Base-by-base conservation (phyloP, 2,329 filamentous ascomycete genomes). In the Claviceps paspali region DNA sequence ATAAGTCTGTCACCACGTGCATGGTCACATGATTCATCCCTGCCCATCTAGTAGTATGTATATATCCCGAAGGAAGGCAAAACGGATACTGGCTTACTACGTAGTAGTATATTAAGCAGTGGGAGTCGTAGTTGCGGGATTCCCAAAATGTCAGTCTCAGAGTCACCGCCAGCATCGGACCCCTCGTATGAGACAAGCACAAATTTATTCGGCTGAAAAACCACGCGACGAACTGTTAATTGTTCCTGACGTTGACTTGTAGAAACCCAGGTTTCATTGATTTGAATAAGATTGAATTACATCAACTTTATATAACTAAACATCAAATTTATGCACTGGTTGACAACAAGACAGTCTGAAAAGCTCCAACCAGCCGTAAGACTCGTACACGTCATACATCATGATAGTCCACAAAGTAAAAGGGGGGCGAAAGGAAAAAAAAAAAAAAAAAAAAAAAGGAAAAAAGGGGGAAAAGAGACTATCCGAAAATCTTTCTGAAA, bases 401-500 rank as follows among this genome's bases (percentile, higher is more conserved):
- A 33, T 43, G 29, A 29, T 29, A 37, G 23, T 35, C 23, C 30
- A 30, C 38, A 38, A 33, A 29, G 23, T 37, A 29, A 38, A 34
- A 17, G 12, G 6, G 9, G 2, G 10, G 11, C 6, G 29, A 18
- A n/a, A n/a, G 10, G 29, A 37, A 36, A 17, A 21, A 28, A 36
- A 15, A 32, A 11, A 35, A 15, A 18, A 24, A n/a, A 37, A 35
- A 31, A 19, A 11, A 22, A 35, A n/a, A 30, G 21, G 12, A 14
- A 32, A 10, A 11, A 21, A 31, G 10, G 15, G 15, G 8, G 29
- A 36, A 30, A 14, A n/a, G 26, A 33, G 15, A 31, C 26, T 29
- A 24, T 23, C 33, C 47, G 38, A 63, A 61, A 8, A 62, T 23
- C 41, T 52, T 57, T 50, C 57, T 62, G 27, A 62, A 51, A n/a